A percentile compares a stretch with the other conserved stretches of the same genome.
phyloP scores from a whole-genome alignment of 345 rosid species.

The Erysimum cheiranthoides region DNA sequence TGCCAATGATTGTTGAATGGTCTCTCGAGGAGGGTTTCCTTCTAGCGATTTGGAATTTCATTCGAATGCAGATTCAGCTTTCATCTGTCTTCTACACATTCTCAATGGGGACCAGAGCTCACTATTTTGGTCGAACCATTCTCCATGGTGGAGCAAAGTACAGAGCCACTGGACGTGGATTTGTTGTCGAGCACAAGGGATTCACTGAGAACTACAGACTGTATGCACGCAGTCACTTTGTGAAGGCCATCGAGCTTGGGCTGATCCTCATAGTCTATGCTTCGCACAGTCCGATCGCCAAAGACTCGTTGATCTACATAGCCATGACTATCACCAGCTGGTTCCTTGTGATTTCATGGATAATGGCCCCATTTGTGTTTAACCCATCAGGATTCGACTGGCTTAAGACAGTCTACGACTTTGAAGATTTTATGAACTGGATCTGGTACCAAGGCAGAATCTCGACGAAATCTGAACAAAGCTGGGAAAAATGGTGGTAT shows the following conservation, averaged over 20 bases:
- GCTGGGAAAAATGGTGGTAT: slow-evolving; percentile 97
- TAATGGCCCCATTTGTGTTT: slow-evolving; percentile 84
- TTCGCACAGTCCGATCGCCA: slow-evolving; percentile 62
- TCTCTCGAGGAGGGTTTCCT: slow-evolving; percentile 89
- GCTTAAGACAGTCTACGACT: slow-evolving; percentile 92
- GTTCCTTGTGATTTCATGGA: slow-evolving; percentile 92
- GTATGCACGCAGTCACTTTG: slow-evolving; percentile 88
- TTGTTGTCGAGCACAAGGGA: slow-evolving; percentile 83
- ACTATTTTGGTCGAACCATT: slow-evolving; percentile 87
- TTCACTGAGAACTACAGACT: slow-evolving; percentile 83
- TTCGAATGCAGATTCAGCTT: slow-evolving; percentile 86
- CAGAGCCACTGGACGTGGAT: slow-evolving; percentile 92
- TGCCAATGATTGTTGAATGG: slow-evolving; percentile 88
- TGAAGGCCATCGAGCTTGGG: slow-evolving; percentile 88
- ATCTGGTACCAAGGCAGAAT: slow-evolving; percentile 70
- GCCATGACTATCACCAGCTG: slow-evolving; percentile 80
- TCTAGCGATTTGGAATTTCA: slow-evolving; percentile 79
- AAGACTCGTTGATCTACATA: slow-evolving; percentile 64
- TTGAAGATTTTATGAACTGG: slow-evolving; percentile 78
- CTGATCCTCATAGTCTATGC: slow-evolving; percentile 80
- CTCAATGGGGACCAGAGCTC: slow-evolving; percentile 85
- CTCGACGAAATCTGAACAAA: slow-evolving; percentile 66
- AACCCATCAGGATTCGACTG: slow-evolving; percentile 94
- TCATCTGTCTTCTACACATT: slow-evolving; percentile 83
- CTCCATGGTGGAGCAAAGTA: slow-evolving; percentile 97